phyloP scores from a whole-genome alignment of 495 filamentous ascomycete species.

The Penicillium flavigenum region DNA sequence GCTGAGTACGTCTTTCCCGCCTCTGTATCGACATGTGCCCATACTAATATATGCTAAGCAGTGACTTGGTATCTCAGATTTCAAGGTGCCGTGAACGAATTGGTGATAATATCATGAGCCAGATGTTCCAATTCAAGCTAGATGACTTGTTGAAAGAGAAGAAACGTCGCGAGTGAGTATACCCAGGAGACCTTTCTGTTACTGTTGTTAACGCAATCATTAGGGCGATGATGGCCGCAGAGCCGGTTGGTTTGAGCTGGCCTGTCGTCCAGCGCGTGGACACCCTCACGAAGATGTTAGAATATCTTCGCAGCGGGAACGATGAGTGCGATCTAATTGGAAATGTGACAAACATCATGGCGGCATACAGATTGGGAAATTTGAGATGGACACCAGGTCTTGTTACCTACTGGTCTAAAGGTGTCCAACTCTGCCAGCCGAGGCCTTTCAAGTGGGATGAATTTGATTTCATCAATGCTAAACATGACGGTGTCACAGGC shows the following conservation, averaged over 20 bases:
- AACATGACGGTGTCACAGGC: background rate
- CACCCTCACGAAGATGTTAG: background rate
- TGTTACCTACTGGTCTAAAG: constrained; percentile 13
- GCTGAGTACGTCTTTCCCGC: background rate
- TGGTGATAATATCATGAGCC: constrained; percentile 3
- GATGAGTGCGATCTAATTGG: background rate
- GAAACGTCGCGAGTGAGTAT: background rate
- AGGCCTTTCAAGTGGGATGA: constrained; percentile 2
- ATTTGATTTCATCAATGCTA: background rate
- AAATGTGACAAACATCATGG: background rate
- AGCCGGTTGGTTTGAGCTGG: background rate
- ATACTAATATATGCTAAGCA: background rate
- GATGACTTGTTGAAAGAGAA: background rate
- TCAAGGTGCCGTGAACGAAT: constrained; percentile 6
- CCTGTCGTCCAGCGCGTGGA: constrained; percentile 1
- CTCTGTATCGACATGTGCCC: background rate
- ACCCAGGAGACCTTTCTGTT: no score
- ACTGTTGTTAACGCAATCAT: background rate
- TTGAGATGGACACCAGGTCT: background rate
- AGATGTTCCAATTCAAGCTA: background rate
- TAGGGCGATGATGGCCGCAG: background rate
- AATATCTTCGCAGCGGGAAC: background rate
- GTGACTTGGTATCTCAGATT: constrained; percentile 7
- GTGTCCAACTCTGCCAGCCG: constrained; percentile 4
- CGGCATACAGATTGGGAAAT: background rate